Conservation (phyloP, 169 alveolate species). For the Plasmodium adleri region DNA sequence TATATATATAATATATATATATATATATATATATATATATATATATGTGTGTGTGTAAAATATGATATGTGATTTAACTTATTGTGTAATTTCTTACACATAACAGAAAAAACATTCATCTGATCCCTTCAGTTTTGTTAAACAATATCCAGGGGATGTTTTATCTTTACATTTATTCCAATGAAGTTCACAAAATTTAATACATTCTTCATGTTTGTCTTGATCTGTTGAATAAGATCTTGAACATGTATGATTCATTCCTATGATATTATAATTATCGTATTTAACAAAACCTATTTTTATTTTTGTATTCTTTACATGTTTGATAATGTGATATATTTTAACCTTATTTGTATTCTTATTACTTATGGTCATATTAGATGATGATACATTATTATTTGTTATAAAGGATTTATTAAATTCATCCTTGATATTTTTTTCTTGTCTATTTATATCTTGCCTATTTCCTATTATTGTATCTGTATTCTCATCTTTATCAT, state of each 20-base stretch:
- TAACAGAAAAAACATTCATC: conserved; percentile 29
- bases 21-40: no score
- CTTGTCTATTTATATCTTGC: no score
- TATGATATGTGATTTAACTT: neutral
- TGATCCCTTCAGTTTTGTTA: conserved; percentile 13
- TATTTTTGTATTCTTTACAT: conserved; percentile 19
- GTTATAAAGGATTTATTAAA: neutral
- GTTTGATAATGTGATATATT: conserved; percentile 2
- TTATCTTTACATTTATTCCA: conserved; percentile 19
- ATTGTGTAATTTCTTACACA: conserved; percentile 1
- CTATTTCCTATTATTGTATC: no score
- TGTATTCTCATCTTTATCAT: no score
- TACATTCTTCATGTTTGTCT: conserved; percentile 11
- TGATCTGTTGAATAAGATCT: conserved; percentile 10
- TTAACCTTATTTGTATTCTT: conserved; percentile 8
- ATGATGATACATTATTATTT: neutral
- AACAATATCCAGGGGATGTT: conserved; percentile 46
- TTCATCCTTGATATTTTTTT: no score
- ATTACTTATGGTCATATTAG: neutral
- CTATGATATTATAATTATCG: conserved; percentile 14
- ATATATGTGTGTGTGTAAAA: no score
- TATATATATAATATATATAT: no score
- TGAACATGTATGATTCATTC: conserved; percentile 22
- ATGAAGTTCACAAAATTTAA: conserved; percentile 26
- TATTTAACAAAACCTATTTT: conserved; percentile 6